Conservation (phyloP, 2,329 filamentous ascomycete genomes). For the Monosporascus sp. region DNA sequence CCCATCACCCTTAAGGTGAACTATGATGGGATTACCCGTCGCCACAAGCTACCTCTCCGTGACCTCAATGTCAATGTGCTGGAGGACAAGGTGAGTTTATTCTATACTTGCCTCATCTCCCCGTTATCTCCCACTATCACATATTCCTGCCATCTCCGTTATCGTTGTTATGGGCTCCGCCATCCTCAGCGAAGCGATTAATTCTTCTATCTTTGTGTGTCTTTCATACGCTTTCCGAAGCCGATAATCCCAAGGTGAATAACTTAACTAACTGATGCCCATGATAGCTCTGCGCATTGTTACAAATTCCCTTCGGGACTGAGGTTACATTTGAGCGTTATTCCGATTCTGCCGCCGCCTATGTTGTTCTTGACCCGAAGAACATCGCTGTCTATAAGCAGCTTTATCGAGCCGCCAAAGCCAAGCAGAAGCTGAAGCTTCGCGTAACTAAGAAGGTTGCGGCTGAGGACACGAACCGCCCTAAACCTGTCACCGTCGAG, state of each 20-base stretch:
- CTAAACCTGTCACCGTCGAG: slow-evolving; percentile 45
- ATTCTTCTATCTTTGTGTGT: neutral
- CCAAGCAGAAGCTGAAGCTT: slow-evolving; percentile 94
- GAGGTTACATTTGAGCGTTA: slow-evolving; percentile 79
- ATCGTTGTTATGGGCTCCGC: slow-evolving; percentile 52
- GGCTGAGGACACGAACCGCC: slow-evolving; percentile 27
- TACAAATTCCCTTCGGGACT: slow-evolving; percentile 58
- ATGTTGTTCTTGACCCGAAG: slow-evolving; percentile 70
- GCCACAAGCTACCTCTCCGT: slow-evolving; percentile 83
- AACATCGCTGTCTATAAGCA: slow-evolving; percentile 91
- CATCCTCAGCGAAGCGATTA: slow-evolving; percentile 29
- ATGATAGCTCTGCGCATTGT: slow-evolving; percentile 60
- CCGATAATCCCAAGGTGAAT: no score
- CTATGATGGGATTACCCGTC: slow-evolving; percentile 68
- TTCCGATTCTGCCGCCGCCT: slow-evolving; percentile 84
- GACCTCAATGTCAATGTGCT: slow-evolving; percentile 72
- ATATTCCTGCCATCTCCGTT: slow-evolving; percentile 48
- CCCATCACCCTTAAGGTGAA: slow-evolving; percentile 81
- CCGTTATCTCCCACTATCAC: slow-evolving; percentile 5
- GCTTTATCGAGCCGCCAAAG: slow-evolving; percentile 92
- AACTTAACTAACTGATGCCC: neutral
- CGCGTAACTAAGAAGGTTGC: slow-evolving; percentile 52
- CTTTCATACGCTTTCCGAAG: no score
- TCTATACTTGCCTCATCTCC: neutral
- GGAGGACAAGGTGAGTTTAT: slow-evolving; percentile 72